phyloP scores from a whole-genome alignment of 192 early-diverging fungal species.

The Coemansia sp. region DNA sequence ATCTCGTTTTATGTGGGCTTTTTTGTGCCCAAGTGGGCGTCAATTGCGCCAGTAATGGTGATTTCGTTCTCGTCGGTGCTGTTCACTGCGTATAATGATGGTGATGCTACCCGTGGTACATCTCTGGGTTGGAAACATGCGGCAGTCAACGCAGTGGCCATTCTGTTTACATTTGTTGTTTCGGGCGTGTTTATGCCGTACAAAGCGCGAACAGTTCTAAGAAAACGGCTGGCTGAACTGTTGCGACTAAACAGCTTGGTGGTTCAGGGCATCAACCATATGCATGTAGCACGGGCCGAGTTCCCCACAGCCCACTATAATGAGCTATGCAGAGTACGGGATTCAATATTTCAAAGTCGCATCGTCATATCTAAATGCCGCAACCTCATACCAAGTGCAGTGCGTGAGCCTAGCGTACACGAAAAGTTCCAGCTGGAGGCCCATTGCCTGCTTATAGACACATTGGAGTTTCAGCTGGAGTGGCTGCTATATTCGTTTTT shows the following conservation, averaged over 20 bases:
- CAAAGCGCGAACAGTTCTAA: slow-evolving; percentile 39
- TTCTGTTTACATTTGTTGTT: slow-evolving; percentile 33
- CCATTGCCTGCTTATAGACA: slow-evolving; percentile 29
- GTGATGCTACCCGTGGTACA: slow-evolving; percentile 7
- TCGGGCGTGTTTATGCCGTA: slow-evolving; percentile 42
- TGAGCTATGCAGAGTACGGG: slow-evolving; percentile 18
- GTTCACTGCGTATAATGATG: slow-evolving; percentile 17
- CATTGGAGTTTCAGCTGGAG: slow-evolving; percentile 42
- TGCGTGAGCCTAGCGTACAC: slow-evolving; percentile 42
- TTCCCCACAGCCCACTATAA: slow-evolving; percentile 23
- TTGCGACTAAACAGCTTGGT: slow-evolving; percentile 32
- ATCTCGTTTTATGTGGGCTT: slow-evolving; percentile 25
- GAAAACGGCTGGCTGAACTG: slow-evolving; percentile 24
- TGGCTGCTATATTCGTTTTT: slow-evolving; percentile 46
- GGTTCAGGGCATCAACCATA: slow-evolving; percentile 37
- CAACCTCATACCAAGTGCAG: slow-evolving; percentile 17
- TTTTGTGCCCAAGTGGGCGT: slow-evolving; percentile 19
- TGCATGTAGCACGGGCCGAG: slow-evolving; percentile 36
- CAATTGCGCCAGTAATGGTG: slow-evolving; percentile 29
- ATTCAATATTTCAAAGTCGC: slow-evolving; percentile 17
- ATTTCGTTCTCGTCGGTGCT: slow-evolving; percentile 38
- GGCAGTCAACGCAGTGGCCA: slow-evolving; percentile 32
- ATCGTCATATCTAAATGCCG: slow-evolving; percentile 34
- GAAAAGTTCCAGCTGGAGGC: slow-evolving; percentile 29
- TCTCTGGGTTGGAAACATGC: slow-evolving; percentile 38